These are phyloP conservation scores for Crithidia sp. DNA, from an alignment of 208 protist genomes.

Conservation along the genomic window DNA sequence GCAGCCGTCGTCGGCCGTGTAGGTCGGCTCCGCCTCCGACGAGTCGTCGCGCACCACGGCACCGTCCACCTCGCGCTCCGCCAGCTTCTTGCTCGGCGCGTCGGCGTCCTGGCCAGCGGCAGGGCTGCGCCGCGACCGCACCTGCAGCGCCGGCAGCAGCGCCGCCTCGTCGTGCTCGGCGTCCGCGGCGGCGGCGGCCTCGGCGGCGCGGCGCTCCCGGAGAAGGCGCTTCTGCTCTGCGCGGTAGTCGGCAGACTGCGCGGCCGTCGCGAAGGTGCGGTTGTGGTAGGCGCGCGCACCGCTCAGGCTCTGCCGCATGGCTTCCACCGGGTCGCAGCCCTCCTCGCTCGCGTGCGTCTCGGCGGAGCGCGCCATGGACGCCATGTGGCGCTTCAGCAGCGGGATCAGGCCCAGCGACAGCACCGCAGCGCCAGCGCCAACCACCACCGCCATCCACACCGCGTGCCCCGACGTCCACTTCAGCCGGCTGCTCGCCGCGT, in stretches of 20 bases:
- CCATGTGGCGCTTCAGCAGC: constrained; percentile 41
- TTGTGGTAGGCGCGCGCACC: constrained; percentile 22
- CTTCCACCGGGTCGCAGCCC: constrained; percentile 32
- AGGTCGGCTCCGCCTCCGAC: constrained; percentile 1
- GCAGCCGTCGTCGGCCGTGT: background rate
- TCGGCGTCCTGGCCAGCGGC: background rate
- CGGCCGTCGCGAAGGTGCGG: constrained; percentile 14
- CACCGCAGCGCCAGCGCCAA: constrained; percentile 42
- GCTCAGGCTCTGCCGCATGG: constrained; percentile 34
- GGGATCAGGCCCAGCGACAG: constrained; percentile 52
- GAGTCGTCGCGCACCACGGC: constrained; percentile 26
- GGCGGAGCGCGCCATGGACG: constrained; percentile 13
- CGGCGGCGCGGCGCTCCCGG: background rate
- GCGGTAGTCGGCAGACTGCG: constrained; percentile 16
- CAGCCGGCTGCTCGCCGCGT: constrained; percentile 38
- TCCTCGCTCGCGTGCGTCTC: constrained; percentile 36
- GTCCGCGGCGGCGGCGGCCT: background rate
- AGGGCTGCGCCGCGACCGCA: background rate
- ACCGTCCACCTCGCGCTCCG: constrained; percentile 25
- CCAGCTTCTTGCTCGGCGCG: constrained; percentile 13
- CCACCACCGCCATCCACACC: constrained; percentile 46
- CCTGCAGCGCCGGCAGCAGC: background rate
- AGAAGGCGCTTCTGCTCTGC: constrained; percentile 1
- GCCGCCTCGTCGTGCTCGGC: constrained; percentile 1
- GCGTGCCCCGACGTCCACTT: no score